A percentile compares a stretch with the other conserved stretches of the same genome.
Conservation (phyloP, 2,329 filamentous ascomycete genomes). For the Phaeophleospora eucalypticola region DNA sequence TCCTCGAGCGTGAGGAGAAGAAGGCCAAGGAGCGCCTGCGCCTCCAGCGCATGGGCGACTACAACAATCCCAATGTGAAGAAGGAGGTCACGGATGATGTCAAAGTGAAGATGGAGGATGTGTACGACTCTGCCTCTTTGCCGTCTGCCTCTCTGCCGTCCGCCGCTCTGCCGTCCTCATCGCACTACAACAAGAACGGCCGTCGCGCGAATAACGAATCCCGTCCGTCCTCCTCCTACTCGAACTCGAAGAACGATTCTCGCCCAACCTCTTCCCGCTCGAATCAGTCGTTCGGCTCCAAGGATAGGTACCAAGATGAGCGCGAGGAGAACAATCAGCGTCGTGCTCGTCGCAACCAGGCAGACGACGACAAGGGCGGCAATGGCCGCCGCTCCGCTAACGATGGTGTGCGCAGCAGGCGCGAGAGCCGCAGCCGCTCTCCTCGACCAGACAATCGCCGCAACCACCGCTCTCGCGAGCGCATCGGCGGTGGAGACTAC, state of each 20-base stretch:
- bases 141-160: too few species aligned
- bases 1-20: slow-evolving; percentile 29
- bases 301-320: slow-evolving; percentile 30
- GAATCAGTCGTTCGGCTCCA: slow-evolving; percentile 4
- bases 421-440: slow-evolving; percentile 21
- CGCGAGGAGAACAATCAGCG: slow-evolving; percentile 34
- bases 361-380: slow-evolving; percentile 33
- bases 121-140: too few species aligned
- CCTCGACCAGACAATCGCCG: slow-evolving; percentile 24
- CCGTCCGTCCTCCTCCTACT: slow-evolving; percentile 12
- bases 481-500: slow-evolving; percentile 32
- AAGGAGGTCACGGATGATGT: not conserved
- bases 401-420: slow-evolving; percentile 33
- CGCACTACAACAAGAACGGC: too few species aligned
- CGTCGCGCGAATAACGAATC: slow-evolving; percentile 11
- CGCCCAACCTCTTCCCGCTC: not conserved
- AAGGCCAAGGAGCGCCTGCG: slow-evolving; percentile 20
- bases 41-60: slow-evolving; percentile 9
- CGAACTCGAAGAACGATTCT: slow-evolving; percentile 1
- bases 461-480: slow-evolving; percentile 23
- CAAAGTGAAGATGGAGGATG: not conserved
- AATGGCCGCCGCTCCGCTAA: slow-evolving; percentile 37
- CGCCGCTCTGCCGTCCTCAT: too few species aligned
- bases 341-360: slow-evolving; percentile 29
- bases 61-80: too few species aligned